Base-by-base conservation (phyloP, 2,329 filamentous ascomycete genomes). In the Colletotrichum incanum region DNA sequence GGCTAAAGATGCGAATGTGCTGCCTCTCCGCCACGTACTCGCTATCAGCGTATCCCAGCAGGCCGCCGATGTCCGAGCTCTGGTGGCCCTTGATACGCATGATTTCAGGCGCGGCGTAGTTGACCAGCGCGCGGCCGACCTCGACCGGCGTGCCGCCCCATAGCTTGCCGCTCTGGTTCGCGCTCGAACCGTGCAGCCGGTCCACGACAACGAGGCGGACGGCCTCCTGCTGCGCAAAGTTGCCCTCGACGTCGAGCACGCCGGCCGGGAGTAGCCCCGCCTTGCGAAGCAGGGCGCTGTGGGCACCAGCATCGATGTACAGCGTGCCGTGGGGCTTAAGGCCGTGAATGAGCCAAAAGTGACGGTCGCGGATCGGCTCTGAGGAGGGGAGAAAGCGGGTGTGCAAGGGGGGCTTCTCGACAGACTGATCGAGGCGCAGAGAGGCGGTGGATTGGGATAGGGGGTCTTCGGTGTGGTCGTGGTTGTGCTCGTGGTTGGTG, bases 261-360 rank as follows among this genome's bases (percentile, higher is more conserved):
- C 96, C 96, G 0, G 94, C 95, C 0, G 96, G 95, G 0, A 98
- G 89, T 2, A 99, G 89, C 4, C 95, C 94, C 0, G 95, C 95
- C 84, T 97, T 97, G 79, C 92, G 91, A 20, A 91, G 85, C 3
- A 98, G 88, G 0, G 96, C 96, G 43, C 88, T 86, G 83, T 95
- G 92, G 4, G 96, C 96, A 52, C 96, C 96, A n/a, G 90, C 85
- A 84, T 99, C 96, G 77, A 99, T 97, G 84, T 94, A 98, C 34
- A 99, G 80, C 2, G 93, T 97, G 18, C 96, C 96, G 78, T 97
- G 95, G 0, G 96, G 94, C 31, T 92, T 92, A 14, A 98, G 90
- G 12, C 96, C 96, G 82, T 99, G 94, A 0, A 98, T 88, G 60
- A 99, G 92, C 96, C 96, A 99, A 87, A 99, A 98, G 80, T 96